Base-by-base conservation (phyloP, 495 filamentous ascomycete species). In the Podospora pseudoanserina region DNA sequence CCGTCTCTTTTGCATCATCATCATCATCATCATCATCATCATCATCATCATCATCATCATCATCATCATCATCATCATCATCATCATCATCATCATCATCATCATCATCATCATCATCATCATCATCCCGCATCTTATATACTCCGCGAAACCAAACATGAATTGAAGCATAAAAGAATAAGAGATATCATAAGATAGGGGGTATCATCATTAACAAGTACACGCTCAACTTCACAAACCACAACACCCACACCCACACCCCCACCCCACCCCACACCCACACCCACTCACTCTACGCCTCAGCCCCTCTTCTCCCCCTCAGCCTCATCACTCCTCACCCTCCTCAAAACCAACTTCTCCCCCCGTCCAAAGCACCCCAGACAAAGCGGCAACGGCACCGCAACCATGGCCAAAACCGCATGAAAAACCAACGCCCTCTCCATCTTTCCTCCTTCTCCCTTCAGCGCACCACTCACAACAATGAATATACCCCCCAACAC, bases 401-500 rank as follows among this genome's bases (percentile, higher is more conserved):
- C 88, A 6, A 83, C 87, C 58, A 85, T 78, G 0, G 87, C 85
- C 6, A 96, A 53, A 0, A 93, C 90, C 3, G 91, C 91, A 32
- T 89, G 84, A 72, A 97, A 96, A 34, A 96, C 84, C 71, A 97
- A 79, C 23, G 92, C 88, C 60, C 83, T 82, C 67, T 80, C 79
- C 91, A 97, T 94, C 76, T 77, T 71, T 4, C 81, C 88, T 11
- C 72, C 76, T 5, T 83, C 84, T 9, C 80, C 90, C 78, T 91
- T 92, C 72, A 98, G 79, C 57, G 89, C 92, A 73, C 92, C 90
- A 78, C 90, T 90, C 53, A 92, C 79, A 20, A 99, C 74, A 73
- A 97, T 90, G 74, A 97, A 97, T 11, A 95, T 75, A 0, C 85
- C 94, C 1, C 95, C 95, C 0, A 94, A 75, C 9, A 93, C 71